Conservation (phyloP, 2,329 filamentous ascomycete genomes). For the Penicillium sclerotigenum region DNA sequence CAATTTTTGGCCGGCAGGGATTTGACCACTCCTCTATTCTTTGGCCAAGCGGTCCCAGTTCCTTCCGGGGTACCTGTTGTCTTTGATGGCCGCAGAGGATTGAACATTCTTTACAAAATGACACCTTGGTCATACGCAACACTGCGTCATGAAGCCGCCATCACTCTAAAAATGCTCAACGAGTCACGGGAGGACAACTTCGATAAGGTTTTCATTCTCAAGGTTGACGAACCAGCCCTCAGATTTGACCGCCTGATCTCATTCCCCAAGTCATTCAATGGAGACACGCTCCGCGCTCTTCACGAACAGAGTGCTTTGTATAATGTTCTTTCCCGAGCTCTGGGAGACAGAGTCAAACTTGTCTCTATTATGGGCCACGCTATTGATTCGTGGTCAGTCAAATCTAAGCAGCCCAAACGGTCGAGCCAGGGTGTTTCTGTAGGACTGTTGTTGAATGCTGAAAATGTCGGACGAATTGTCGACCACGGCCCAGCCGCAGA, state of each 20-base stretch:
- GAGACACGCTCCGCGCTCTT: constrained; percentile 29
- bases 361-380: constrained; percentile 56
- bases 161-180: constrained; percentile 71
- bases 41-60: constrained; percentile 32
- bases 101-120: constrained; percentile 92
- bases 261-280: constrained; percentile 29
- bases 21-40: constrained; percentile 64
- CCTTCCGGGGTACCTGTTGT: constrained; percentile 62
- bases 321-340: constrained; percentile 63
- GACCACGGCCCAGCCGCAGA: constrained; percentile 87
- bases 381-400: constrained; percentile 48
- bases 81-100: constrained; percentile 69
- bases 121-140: constrained; percentile 74
- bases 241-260: constrained; percentile 55
- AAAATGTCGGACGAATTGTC: constrained; percentile 69
- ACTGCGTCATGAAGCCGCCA: constrained; percentile 70
- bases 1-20: constrained; percentile 78
- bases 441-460: constrained; percentile 69
- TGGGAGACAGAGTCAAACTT: constrained; percentile 70
- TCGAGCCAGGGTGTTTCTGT: constrained; percentile 51
- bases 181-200: constrained; percentile 76
- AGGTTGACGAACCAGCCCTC: constrained; percentile 50
- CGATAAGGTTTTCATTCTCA: constrained; percentile 74
- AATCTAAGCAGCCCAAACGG: constrained; percentile 33
- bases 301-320: constrained; percentile 50